Percentiles rank a stretch among this genome's conserved stretches.
phyloP scores from a whole-genome alignment of 164 flowering plant genomes.

The Sedum album region DNA sequence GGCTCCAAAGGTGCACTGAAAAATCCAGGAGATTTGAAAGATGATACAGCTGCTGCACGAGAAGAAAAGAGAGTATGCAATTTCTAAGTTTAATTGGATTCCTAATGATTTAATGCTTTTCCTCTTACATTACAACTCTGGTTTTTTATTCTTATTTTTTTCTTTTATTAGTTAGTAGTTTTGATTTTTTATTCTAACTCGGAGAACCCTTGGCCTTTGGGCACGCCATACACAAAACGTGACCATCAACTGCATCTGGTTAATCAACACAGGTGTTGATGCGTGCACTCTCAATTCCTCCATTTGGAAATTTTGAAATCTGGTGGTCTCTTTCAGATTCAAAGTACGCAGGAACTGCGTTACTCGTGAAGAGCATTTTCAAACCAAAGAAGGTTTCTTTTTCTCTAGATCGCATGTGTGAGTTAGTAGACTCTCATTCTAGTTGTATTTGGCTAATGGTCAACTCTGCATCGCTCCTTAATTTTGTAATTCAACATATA shows the following conservation, averaged over 20 bases:
- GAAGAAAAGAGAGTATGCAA: conserved; percentile 71
- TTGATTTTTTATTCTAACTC: no score
- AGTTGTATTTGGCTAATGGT: no score
- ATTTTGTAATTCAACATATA: neutral
- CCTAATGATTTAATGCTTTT: neutral
- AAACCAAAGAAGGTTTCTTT: conserved; percentile 66
- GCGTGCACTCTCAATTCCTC: conserved; percentile 84
- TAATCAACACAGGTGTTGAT: conserved; percentile 41
- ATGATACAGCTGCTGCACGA: conserved; percentile 73
- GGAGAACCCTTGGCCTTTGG: no score
- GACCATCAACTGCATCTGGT: conserved; percentile 10
- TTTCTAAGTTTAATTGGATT: neutral
- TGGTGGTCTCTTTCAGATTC: conserved; percentile 98
- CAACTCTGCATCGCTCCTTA: neutral
- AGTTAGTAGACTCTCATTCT: conserved; percentile 8
- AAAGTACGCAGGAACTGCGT: conserved; percentile 93
- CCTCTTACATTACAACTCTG: neutral
- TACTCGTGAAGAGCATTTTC: conserved; percentile 70
- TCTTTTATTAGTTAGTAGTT: neutral
- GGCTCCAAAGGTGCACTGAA: conserved; percentile 77
- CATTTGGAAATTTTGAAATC: conserved; percentile 65
- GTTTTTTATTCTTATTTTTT: neutral
- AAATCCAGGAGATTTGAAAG: conserved; percentile 76
- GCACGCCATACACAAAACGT: no score
- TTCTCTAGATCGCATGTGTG: conserved; percentile 70